A percentile compares a stretch with the other conserved stretches of the same genome.
These are phyloP conservation scores for Malassezia yamatoensis DNA, from an alignment of 1,284 basidiomycete species.

Conservation along the genomic window DNA sequence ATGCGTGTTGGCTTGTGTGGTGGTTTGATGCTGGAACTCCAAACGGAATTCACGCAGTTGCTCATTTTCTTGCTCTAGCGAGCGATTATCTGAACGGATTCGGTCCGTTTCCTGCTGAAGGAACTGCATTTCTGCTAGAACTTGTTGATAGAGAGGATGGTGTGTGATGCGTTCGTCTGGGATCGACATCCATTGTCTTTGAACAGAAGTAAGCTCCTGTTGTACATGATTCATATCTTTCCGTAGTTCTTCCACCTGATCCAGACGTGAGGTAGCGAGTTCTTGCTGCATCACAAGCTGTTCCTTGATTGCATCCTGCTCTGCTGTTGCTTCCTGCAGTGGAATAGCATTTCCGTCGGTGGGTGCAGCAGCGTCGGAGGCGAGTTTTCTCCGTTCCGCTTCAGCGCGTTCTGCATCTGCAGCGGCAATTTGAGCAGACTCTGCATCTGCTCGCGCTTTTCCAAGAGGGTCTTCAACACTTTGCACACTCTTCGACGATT, in stretches of 20 bases:
- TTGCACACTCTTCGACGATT: conserved; percentile 14
- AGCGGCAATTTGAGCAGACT: not conserved
- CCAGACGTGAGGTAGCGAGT: conserved; percentile 15
- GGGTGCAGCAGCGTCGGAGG: not conserved
- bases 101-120: conserved; percentile 19
- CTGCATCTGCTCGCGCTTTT: not conserved
- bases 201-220: conserved; percentile 13
- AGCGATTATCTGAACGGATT: conserved; percentile 4
- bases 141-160: conserved; percentile 16
- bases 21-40: conserved; percentile 15
- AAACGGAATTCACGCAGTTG: conserved; percentile 34
- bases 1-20: conserved; percentile 27
- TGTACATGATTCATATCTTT: conserved; percentile 15
- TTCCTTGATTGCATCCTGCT: not conserved
- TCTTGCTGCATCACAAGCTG: conserved; percentile 17
- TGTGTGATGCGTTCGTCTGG: conserved; percentile 18
- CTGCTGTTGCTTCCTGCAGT: not conserved
- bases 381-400: not conserved
- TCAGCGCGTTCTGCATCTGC: not conserved
- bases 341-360: no score
- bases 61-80: conserved; percentile 28
- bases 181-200: conserved; percentile 12
- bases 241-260: conserved; percentile 17
- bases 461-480: conserved; percentile 17
- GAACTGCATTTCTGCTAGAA: conserved; percentile 17